Evolutionary conservation across 2,329 filamentous ascomycete species (phyloP).

Genomic region (Dactylonectria macrodidyma): DNA sequence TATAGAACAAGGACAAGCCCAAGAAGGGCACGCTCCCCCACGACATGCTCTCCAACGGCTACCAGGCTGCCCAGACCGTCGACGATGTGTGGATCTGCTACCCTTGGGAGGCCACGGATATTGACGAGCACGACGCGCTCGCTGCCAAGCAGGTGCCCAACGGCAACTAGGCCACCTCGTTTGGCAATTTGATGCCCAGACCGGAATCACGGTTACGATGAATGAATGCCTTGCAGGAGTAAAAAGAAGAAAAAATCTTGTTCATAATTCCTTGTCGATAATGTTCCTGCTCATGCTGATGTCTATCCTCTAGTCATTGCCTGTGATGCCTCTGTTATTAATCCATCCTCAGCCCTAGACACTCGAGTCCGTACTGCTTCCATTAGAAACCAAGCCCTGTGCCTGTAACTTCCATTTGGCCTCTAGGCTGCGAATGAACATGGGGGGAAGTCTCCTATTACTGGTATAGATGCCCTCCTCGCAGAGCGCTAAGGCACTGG

Average conservation of each 20-base stretch:
- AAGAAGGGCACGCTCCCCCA: slow-evolving; percentile 92
- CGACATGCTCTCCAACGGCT: slow-evolving; percentile 83
- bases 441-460: background rate
- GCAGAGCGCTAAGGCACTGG: slow-evolving; percentile 12
- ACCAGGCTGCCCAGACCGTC: slow-evolving; percentile 89
- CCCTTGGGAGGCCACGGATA: slow-evolving; percentile 96
- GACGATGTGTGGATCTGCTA: slow-evolving; percentile 99
- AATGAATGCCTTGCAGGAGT: slow-evolving; percentile 27
- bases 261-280: background rate
- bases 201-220: slow-evolving; percentile 31
- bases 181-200: slow-evolving; percentile 34
- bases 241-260: slow-evolving; percentile 19
- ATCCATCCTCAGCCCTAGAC: background rate
- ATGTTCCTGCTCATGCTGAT: background rate
- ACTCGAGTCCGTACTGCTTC: slow-evolving; percentile 1
- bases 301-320: background rate
- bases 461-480: background rate
- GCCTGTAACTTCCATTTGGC: slow-evolving; percentile 16
- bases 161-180: slow-evolving; percentile 38
- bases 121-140: slow-evolving; percentile 88
- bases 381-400: background rate
- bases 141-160: slow-evolving; percentile 65
- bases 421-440: slow-evolving; percentile 25
- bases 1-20: slow-evolving; percentile 93
- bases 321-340: background rate